phyloP scores from a whole-genome alignment of 345 rosid genomes.

The Populus deltoides region DNA sequence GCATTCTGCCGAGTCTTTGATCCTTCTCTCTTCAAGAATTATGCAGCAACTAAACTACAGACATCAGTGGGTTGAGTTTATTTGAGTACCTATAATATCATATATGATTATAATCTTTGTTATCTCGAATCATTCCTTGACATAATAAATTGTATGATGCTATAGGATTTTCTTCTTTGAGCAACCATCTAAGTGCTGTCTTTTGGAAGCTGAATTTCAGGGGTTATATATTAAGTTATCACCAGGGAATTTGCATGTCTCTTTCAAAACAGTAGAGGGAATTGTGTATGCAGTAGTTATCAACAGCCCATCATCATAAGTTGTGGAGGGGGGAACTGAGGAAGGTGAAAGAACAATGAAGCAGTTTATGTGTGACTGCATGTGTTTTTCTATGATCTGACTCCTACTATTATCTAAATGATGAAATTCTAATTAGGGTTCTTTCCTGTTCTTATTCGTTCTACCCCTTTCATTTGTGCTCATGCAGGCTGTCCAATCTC shows the following conservation, averaged over 20 bases:
- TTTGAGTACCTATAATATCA: neutral
- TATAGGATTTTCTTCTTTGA: neutral
- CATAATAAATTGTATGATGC: neutral
- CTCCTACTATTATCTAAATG: neutral
- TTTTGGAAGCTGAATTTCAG: neutral
- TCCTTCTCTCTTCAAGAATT: neutral
- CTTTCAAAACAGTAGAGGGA: neutral
- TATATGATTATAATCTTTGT: neutral
- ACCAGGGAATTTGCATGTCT: neutral
- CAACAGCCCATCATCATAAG: neutral
- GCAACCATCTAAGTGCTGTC: neutral
- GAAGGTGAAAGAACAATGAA: neutral
- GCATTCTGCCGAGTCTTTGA: no score
- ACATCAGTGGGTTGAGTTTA: neutral
- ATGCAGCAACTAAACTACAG: neutral
- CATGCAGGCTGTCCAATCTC: conserved; percentile 43
- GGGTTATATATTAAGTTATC: neutral
- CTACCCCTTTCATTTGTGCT: conserved; percentile 1
- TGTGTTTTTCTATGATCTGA: neutral
- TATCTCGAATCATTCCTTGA: neutral
- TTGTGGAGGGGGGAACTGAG: neutral
- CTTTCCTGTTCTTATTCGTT: neutral
- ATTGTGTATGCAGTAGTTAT: neutral
- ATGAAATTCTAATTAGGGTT: neutral
- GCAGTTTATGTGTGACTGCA: neutral